Evolutionary conservation across 176 grass and related monocot genomes (phyloP).

Genomic region (Tillandsia leiboldiana): DNA sequence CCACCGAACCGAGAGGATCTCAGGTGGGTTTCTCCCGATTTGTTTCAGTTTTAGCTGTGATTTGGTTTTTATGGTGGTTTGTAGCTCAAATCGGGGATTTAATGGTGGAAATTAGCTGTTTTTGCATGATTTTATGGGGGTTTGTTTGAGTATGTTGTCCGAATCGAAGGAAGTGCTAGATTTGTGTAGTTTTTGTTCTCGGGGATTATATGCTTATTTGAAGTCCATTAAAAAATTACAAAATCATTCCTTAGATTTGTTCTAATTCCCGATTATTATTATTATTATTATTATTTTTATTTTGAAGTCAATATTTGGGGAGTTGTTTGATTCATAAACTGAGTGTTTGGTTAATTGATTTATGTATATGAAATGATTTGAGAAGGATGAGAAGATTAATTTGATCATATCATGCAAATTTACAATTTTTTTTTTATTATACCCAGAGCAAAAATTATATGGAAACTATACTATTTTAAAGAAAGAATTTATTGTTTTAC

Average conservation of each 20-base stretch:
- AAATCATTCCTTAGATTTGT: too few relatives aligned
- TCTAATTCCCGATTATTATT: too few relatives aligned
- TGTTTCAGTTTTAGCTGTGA: background rate
- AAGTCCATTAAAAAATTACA: too few relatives aligned
- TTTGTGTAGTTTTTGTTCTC: too few relatives aligned
- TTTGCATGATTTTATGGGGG: too few relatives aligned
- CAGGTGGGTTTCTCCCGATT: constrained; percentile 32
- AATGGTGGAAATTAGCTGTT: too few relatives aligned
- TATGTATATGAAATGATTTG: background rate
- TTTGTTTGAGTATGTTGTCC: too few relatives aligned
- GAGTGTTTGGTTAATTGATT: background rate
- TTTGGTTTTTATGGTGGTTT: constrained; percentile 16
- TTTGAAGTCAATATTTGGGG: background rate
- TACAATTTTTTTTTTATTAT: background rate
- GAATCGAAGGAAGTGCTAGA: too few relatives aligned
- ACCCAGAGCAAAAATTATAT: too few relatives aligned
- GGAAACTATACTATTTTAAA: too few relatives aligned
- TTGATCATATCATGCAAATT: background rate
- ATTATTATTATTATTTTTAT: background rate
- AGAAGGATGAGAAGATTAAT: background rate
- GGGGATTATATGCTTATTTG: too few relatives aligned
- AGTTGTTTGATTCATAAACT: background rate
- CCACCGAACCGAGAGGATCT: constrained; percentile 77
- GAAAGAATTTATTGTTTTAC: too few relatives aligned
- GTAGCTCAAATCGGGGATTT: background rate